Conservation (phyloP, 129 eudicot species). For the Flaveria sonorensis region DNA sequence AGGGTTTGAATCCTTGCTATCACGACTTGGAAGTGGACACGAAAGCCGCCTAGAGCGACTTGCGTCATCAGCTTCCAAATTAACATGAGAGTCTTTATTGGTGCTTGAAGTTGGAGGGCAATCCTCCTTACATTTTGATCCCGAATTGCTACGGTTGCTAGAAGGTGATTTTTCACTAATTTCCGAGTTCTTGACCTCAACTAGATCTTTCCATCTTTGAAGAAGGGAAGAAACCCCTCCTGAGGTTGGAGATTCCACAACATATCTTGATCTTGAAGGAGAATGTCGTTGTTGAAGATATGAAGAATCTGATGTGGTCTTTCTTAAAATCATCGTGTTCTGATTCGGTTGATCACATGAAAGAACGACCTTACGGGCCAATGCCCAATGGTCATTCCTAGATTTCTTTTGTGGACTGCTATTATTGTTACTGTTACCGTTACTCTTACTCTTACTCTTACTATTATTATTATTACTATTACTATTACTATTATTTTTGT, state of each 20-base stretch:
- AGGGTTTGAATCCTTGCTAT: conserved; percentile 18
- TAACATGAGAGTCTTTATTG: conserved; percentile 29
- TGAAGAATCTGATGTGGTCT: conserved; percentile 3
- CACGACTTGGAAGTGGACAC: conserved; percentile 33
- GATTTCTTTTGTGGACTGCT: conserved; percentile 10
- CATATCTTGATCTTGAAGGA: conserved; percentile 14
- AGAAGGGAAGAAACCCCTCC: conserved; percentile 72
- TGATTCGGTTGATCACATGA: conserved; percentile 8
- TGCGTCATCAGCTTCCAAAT: conserved; percentile 52
- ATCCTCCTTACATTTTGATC: conserved; percentile 20
- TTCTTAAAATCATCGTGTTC: background rate
- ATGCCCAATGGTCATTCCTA: conserved; percentile 35
- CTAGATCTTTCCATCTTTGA: conserved; percentile 60
- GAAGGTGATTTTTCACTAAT: conserved; percentile 22
- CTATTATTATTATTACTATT: background rate
- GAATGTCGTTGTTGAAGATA: conserved; percentile 9
- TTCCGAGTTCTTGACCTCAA: conserved; percentile 36
- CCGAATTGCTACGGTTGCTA: conserved; percentile 26
- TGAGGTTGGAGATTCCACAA: conserved; percentile 30
- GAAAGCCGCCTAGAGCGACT: conserved; percentile 36
- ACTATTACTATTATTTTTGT: background rate
- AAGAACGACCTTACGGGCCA: conserved; percentile 41
- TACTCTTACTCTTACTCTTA: conserved; percentile 6
- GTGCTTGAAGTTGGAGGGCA: conserved; percentile 12
- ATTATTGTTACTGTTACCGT: conserved; percentile 8